These are phyloP conservation scores for Lunularia cruciata DNA, from an alignment of 225 moss, liverwort and hornwort species.

Conservation along the genomic window DNA sequence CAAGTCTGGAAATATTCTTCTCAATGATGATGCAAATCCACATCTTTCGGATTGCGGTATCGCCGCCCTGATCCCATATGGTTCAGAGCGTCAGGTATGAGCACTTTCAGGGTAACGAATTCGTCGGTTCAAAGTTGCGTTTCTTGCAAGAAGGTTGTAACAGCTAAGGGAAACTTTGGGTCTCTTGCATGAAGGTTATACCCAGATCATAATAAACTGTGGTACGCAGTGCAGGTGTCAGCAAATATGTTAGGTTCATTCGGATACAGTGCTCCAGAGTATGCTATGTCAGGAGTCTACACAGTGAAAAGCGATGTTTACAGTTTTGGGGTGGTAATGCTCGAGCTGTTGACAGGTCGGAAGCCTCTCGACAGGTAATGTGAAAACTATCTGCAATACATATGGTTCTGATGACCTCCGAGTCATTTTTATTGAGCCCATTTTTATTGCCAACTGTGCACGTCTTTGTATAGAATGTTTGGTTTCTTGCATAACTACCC, in stretches of 20 bases:
- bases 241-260: conserved; percentile 74
- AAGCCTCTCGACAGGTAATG: conserved; percentile 70
- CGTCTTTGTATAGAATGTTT: too few relatives aligned
- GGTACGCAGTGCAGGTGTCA: conserved; percentile 54
- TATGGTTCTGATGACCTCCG: too few relatives aligned
- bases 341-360: conserved; percentile 78
- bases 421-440: too few relatives aligned
- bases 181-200: neutral
- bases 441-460: too few relatives aligned
- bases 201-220: neutral
- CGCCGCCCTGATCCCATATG: conserved; percentile 65
- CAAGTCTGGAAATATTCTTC: conserved; percentile 74
- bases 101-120: neutral
- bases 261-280: conserved; percentile 81
- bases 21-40: conserved; percentile 68
- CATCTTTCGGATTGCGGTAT: conserved; percentile 71
- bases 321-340: conserved; percentile 84
- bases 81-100: conserved; percentile 69
- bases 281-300: conserved; percentile 70
- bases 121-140: neutral
- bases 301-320: conserved; percentile 77
- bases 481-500: too few relatives aligned
- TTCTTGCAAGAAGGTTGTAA: too few relatives aligned
- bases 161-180: neutral
- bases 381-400: too few relatives aligned